Conservation (phyloP, 139 green algal species). For the Axilococcus clingmanii region DNA sequence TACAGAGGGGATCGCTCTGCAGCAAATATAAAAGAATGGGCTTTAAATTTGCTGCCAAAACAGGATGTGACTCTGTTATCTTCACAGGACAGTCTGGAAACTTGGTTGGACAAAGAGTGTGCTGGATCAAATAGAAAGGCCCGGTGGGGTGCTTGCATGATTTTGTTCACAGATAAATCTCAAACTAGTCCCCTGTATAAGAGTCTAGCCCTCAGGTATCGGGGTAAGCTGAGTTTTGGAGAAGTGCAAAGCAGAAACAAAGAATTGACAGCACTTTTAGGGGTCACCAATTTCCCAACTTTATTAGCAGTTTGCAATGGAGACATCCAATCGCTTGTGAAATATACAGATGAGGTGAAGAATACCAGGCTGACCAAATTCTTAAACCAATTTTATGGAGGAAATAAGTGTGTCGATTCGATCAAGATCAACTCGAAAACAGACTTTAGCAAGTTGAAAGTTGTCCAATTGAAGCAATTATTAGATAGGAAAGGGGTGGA, state of each 20-base stretch:
- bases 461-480: conserved; percentile 62
- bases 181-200: conserved; percentile 34
- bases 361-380: conserved; percentile 39
- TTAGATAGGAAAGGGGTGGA: conserved; percentile 37
- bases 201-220: conserved; percentile 36
- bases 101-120: conserved; percentile 20
- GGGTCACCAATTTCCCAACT: conserved; percentile 19
- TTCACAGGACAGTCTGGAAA: conserved; percentile 3
- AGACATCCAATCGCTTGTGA: conserved; percentile 1
- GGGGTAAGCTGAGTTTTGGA: conserved; percentile 43
- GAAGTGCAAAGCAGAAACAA: conserved; percentile 21
- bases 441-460: conserved; percentile 46
- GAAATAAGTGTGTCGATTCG: conserved; percentile 43
- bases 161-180: conserved; percentile 64
- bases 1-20: conserved; percentile 59
- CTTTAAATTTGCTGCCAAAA: conserved; percentile 47
- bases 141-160: conserved; percentile 46
- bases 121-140: conserved; percentile 9
- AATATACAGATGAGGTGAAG: conserved; percentile 44
- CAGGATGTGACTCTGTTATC: conserved; percentile 20
- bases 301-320: conserved; percentile 68
- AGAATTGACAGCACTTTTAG: conserved; percentile 10
- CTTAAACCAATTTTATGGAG: conserved; percentile 47
- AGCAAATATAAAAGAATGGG: conserved; percentile 50
- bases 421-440: conserved; percentile 41